Base-by-base conservation (phyloP, 352 stramenopile species). In the Phytopythium litorale region DNA sequence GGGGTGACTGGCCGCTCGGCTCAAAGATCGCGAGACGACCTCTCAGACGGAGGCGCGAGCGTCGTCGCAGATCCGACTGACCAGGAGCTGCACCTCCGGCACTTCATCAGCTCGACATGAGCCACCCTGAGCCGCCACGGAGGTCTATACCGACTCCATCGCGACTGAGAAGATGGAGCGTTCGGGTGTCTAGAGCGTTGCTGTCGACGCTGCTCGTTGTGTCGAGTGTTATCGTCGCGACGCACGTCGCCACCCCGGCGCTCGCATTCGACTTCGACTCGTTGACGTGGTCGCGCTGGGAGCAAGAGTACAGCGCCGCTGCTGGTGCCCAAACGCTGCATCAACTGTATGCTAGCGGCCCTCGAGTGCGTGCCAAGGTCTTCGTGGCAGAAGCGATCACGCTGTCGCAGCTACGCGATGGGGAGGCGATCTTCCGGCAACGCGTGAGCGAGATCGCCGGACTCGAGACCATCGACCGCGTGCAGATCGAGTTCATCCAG, bases 401-500 rank as follows among this genome's bases (percentile, higher is more conserved):
- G 32, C 64, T 65, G 33, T 45, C 58, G 15, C 56, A 65, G 16
- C 25, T 71, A 4, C 51, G 58, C 33, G 56, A 23, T 5, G 64
- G 56, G 4, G 59, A 58, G 58, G 60, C 50, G 18, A 65, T 67
- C 33, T 71, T 71, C 32, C 60, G 57, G 12, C 63, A 71, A 42
- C 50, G 54, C 12, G 56, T 73, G 33, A 63, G 30, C 8, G 45
- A 63, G 15, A 46, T 71, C 60, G 56, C 64, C 12, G 38, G 46
- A 6, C 60, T 74, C 21, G 55, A 65, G 13, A 58, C 28, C 3
- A 46, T 66, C 40, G 54, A 70, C 7, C 63, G 48, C 19, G 63
- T 73, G n/a, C 48, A 60, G 9, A 33, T 73, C 3, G 63, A 73
- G 60, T 73, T 61, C 52, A 19, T 73, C 3, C 63, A 73, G 48